Base-by-base conservation (phyloP, 176 grass and related monocot genomes). In the Zoysia pacifica region DNA sequence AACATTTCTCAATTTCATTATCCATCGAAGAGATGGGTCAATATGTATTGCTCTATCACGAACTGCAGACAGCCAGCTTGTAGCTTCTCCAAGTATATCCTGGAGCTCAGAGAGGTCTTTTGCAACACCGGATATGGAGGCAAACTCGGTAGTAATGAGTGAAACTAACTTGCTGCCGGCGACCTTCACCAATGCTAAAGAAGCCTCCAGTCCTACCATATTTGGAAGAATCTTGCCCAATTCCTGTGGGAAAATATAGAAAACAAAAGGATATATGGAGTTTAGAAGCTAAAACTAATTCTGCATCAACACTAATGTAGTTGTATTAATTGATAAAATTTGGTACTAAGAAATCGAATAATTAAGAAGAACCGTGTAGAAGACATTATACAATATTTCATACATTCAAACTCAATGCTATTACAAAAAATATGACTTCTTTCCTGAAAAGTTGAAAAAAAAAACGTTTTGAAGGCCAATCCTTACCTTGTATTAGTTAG, bases 1-100 rank as follows among this genome's bases (percentile, higher is more conserved):
- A 76, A 76, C 55, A 76, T 62, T 44, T 60, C 10, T 59, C 38
- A 75, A 11, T 28, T 75, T 76, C 18, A 11, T 47, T 41, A 76
- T 1, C 73, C 54, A 62, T 6, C 0, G 5, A 47, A 12, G 1
- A 2, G n/a, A 1, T 47, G 40, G 11, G 5, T 62, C n/a, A 62
- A 4, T 62, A 40, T 40, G 41, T 9, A 47, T 76, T 19, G 42
- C 15, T 76, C 2, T 19, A 0, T 62, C 41, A 44, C 6, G 14
- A 28, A 62, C 18, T 14, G 11, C 19, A 6, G 8, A 14, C 41
- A 76, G 39, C 38, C 72, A 59, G 8, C 14, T 59, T 18, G 50
- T 13, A 44, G 59, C 18, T 15, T 58, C 52, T 4, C 0, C 38
- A 43, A 19, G 52, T 20, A 74, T 54, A 44, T 74, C 51, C 9